Conservation (phyloP, 2,329 filamentous ascomycete genomes). For the Fusarium sp. region DNA sequence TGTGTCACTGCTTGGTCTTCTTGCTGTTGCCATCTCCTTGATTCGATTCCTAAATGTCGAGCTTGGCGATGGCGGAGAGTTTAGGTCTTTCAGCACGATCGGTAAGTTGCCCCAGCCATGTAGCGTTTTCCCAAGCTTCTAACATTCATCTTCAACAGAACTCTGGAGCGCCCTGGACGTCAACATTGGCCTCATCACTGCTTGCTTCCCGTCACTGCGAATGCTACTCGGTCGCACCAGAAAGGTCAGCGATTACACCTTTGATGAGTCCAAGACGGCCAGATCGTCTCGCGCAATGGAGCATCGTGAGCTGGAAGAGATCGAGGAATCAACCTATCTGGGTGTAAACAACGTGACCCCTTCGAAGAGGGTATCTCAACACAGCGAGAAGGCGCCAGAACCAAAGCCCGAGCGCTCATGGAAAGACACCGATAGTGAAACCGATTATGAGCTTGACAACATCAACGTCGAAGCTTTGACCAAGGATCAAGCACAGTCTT, state of each 20-base stretch:
- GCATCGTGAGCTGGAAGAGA: constrained; percentile 22
- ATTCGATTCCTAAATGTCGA: constrained; percentile 31
- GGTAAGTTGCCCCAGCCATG: background rate
- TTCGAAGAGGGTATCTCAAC: constrained; percentile 1
- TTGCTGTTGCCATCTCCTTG: constrained; percentile 28
- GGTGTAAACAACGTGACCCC: constrained; percentile 5
- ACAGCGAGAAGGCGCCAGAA: background rate
- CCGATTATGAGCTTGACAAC: constrained; percentile 18
- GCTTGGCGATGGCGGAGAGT: constrained; percentile 12
- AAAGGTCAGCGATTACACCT: constrained; percentile 10
- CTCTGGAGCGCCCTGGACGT: constrained; percentile 34
- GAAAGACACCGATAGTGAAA: constrained; percentile 20
- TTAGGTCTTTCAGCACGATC: constrained; percentile 16
- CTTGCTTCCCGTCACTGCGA: constrained; percentile 25
- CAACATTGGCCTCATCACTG: constrained; percentile 29
- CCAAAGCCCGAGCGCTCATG: constrained; percentile 2
- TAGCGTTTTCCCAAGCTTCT: background rate
- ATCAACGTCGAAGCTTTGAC: constrained; percentile 22
- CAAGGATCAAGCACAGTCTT: constrained; percentile 25
- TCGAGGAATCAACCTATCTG: constrained; percentile 18
- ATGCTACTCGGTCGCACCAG: constrained; percentile 18
- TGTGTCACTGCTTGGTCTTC: constrained; percentile 25
- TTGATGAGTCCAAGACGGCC: constrained; percentile 25
- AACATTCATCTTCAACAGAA: constrained; percentile 6
- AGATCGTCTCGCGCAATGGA: constrained; percentile 17